These are phyloP conservation scores for Plasmodium vinckei DNA, from an alignment of 169 alveolate genomes.

Conservation along the genomic window DNA sequence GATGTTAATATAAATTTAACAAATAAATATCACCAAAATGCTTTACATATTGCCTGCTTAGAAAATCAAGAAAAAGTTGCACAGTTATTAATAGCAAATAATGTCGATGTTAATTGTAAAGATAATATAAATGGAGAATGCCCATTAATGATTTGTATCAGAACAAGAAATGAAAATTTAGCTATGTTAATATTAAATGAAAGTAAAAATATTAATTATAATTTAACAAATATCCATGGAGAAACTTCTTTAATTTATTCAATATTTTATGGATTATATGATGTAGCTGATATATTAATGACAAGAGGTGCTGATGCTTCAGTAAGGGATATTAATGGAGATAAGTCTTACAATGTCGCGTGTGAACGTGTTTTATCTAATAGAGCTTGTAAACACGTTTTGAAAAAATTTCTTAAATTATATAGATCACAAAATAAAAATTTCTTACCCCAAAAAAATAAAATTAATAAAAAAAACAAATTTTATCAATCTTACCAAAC, in stretches of 20 bases:
- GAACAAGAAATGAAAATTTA: constrained; percentile 86
- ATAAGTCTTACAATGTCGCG: constrained; percentile 75
- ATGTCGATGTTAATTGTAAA: constrained; percentile 78
- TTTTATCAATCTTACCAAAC: constrained; percentile 66
- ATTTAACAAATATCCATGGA: constrained; percentile 76
- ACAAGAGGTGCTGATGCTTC: constrained; percentile 76
- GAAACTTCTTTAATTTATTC: constrained; percentile 74
- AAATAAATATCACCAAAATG: constrained; percentile 80
- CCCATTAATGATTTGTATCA: constrained; percentile 89
- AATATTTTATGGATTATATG: constrained; percentile 69
- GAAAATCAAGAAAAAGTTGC: constrained; percentile 80
- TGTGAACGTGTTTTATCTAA: constrained; percentile 74
- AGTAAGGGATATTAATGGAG: constrained; percentile 72
- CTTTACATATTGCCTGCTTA: constrained; percentile 84
- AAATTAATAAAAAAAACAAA: constrained; percentile 66
- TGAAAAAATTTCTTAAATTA: constrained; percentile 66
- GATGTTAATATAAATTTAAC: constrained; percentile 81
- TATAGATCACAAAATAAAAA: constrained; percentile 74
- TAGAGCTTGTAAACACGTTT: constrained; percentile 67
- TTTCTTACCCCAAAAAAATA: constrained; percentile 50
- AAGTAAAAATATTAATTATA: constrained; percentile 78
- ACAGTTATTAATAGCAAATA: constrained; percentile 59
- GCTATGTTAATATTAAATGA: constrained; percentile 83
- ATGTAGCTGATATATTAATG: constrained; percentile 72
- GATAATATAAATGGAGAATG: constrained; percentile 88